A percentile compares a stretch with the other conserved stretches of the same genome.
phyloP scores from a whole-genome alignment of 2,329 filamentous ascomycete genomes.

The Blumeria graminis region DNA sequence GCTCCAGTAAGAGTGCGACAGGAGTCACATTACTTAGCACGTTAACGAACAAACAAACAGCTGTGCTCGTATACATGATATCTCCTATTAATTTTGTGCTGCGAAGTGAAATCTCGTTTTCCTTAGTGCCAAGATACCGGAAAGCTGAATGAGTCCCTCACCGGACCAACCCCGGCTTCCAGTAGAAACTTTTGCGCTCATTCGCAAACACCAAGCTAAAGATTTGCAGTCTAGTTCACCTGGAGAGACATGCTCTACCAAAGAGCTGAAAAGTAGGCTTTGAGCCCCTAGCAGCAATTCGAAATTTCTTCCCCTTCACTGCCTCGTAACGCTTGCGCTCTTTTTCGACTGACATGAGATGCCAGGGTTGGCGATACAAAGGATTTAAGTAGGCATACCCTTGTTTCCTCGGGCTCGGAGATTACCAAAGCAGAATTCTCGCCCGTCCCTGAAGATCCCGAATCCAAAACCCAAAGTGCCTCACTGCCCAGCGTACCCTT shows the following conservation, averaged over 20 bases:
- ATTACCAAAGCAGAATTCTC: constrained; percentile 40
- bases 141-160: constrained; percentile 44
- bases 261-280: constrained; percentile 48
- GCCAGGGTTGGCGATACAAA: constrained; percentile 23
- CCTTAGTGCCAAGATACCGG: constrained; percentile 38
- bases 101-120: constrained; percentile 3
- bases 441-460: neutral
- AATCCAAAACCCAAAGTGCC: constrained; percentile 31
- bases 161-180: constrained; percentile 65
- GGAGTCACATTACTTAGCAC: too few species aligned
- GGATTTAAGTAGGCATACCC: constrained; percentile 29
- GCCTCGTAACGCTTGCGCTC: constrained; percentile 24
- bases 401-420: constrained; percentile 46
- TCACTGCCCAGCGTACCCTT: constrained; percentile 23
- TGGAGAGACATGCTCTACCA: constrained; percentile 35
- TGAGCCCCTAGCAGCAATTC: constrained; percentile 45
- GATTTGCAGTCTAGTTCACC: constrained; percentile 51
- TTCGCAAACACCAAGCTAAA: constrained; percentile 60
- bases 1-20: too few species aligned
- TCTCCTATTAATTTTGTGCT: too few species aligned
- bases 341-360: constrained; percentile 22
- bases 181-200: constrained; percentile 50
- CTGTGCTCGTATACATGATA: too few species aligned
- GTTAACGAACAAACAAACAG: too few species aligned
- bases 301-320: constrained; percentile 46